Percentiles rank a stretch among this genome's conserved stretches.
phyloP scores from a whole-genome alignment of 257 asterid genomes.

The Capsicum baccatum region DNA sequence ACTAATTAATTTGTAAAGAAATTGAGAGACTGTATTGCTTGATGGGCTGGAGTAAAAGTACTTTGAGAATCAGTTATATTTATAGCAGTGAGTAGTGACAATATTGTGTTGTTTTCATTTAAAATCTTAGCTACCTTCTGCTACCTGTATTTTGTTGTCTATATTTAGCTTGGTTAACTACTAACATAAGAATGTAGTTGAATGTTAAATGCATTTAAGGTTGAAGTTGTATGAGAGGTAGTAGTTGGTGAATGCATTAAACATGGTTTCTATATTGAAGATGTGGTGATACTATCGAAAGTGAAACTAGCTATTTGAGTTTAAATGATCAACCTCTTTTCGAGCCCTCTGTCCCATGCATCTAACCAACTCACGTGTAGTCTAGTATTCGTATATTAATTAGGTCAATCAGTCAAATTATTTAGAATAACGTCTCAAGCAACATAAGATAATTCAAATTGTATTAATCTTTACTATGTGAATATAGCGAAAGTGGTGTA shows the following conservation, averaged over 20 bases:
- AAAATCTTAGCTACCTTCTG: constrained; percentile 30
- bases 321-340: no score
- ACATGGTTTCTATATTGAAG: neutral
- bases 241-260: constrained; percentile 27
- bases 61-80: neutral
- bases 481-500: no score
- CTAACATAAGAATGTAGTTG: neutral
- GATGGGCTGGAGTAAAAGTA: neutral
- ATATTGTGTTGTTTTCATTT: constrained; percentile 10
- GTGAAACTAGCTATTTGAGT: no score
- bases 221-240: neutral
- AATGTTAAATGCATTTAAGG: constrained; percentile 20
- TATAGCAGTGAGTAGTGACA: constrained; percentile 16
- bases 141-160: constrained; percentile 29
- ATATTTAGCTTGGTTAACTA: constrained; percentile 4
- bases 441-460: no score
- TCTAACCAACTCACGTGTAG: no score
- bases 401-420: no score
- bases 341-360: no score
- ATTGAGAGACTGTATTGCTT: neutral
- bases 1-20: neutral
- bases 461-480: no score
- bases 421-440: no score
- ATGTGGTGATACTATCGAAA: neutral
- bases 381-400: no score